Conservation (phyloP, 2,329 filamentous ascomycete species). For the Cylindrodendrum hubeiense region DNA sequence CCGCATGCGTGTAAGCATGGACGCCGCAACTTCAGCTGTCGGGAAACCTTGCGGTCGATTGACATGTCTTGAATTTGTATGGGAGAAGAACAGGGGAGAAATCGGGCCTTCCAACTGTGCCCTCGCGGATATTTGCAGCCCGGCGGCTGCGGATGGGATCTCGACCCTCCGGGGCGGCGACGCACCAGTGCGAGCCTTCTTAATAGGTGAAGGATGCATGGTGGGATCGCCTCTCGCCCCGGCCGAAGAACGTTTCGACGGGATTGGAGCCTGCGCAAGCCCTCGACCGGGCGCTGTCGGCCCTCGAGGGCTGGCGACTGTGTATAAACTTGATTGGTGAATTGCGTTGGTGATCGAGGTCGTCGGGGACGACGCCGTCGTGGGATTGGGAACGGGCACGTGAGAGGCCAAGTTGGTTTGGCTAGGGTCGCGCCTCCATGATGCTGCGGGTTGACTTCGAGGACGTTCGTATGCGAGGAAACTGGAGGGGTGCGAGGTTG, state of each 20-base stretch:
- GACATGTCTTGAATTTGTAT: conserved; percentile 52
- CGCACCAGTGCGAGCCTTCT: conserved; percentile 62
- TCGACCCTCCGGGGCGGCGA: conserved; percentile 60
- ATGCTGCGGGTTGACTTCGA: conserved; percentile 29
- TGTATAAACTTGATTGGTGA: conserved; percentile 38
- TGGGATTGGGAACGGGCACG: conserved; percentile 28
- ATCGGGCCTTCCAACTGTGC: conserved; percentile 52
- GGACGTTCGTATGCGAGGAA: conserved; percentile 30
- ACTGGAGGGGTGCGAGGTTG: conserved; percentile 22
- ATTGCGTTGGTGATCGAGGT: conserved; percentile 31
- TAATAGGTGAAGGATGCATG: conserved; percentile 54
- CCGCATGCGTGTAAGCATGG: conserved; percentile 61
- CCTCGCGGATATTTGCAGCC: conserved; percentile 43
- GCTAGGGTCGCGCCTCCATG: conserved; percentile 40
- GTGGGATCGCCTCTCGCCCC: conserved; percentile 36
- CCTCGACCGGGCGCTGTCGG: conserved; percentile 28
- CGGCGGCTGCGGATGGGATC: conserved; percentile 48
- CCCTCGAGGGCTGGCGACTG: conserved; percentile 33
- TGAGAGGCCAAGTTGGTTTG: conserved; percentile 33
- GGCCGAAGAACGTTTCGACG: conserved; percentile 44
- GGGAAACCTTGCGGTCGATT: conserved; percentile 53
- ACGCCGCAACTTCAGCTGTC: conserved; percentile 56
- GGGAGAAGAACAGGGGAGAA: conserved; percentile 67
- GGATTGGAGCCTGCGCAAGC: conserved; percentile 30
- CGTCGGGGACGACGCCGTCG: conserved; percentile 21